Percentiles rank a stretch among this genome's conserved stretches.
These are phyloP conservation scores for Fremontodendron californicum DNA, from an alignment of 345 rosid species.

Conservation along the genomic window DNA sequence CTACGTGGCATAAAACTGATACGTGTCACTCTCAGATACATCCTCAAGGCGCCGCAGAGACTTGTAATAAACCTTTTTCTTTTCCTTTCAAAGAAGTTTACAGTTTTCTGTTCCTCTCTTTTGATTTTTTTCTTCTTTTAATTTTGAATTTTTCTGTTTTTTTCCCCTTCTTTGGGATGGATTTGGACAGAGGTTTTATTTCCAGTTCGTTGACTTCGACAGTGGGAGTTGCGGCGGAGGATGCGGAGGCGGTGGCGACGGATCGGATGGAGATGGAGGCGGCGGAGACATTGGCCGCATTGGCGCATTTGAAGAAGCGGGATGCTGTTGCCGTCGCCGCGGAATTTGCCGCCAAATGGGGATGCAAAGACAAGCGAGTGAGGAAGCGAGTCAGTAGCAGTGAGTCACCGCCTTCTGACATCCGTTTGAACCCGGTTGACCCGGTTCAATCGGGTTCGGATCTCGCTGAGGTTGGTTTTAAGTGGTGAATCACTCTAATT, in stretches of 20 bases:
- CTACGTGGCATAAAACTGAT: conserved; percentile 20
- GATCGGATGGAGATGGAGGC: conserved; percentile 72
- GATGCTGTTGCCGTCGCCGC: conserved; percentile 24
- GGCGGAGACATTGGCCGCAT: conserved; percentile 80
- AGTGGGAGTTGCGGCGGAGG: conserved; percentile 23
- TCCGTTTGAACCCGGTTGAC: conserved; percentile 33
- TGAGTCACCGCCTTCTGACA: conserved; percentile 50
- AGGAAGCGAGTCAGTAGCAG: conserved; percentile 52
- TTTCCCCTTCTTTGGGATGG: background rate
- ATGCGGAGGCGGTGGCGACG: conserved; percentile 32
- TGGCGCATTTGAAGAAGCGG: conserved; percentile 56
- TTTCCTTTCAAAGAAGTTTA: background rate
- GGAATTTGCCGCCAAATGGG: conserved; percentile 54
- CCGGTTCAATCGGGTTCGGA: conserved; percentile 32
- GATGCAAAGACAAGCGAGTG: conserved; percentile 57
- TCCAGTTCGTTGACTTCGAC: conserved; percentile 25
- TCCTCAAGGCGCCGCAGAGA: background rate
- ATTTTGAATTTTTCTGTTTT: background rate
- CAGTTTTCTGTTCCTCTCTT: conserved; percentile 1
- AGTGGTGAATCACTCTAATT: background rate
- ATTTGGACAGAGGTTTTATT: background rate
- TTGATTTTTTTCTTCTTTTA: background rate
- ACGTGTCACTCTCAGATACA: conserved; percentile 44
- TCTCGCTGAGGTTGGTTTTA: conserved; percentile 35
- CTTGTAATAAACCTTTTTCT: background rate